Base-by-base conservation (phyloP, 805 yeast genomes). In the Scheffersomyces stipitis region DNA sequence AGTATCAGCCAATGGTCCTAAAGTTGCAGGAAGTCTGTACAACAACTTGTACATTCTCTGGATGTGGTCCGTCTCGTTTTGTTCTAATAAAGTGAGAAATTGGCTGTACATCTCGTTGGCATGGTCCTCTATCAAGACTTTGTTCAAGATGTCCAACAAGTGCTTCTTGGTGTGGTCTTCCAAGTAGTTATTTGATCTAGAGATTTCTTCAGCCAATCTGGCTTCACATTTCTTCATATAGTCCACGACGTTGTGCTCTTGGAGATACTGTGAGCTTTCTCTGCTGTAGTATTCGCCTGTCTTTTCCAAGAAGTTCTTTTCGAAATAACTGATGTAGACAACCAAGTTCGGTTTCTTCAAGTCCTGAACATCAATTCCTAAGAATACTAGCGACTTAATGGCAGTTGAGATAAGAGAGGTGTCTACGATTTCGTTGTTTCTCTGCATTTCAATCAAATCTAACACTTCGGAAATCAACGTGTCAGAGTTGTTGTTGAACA, bases 361-460 rank as follows among this genome's bases (percentile, higher is more conserved):
- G 62, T 89, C 97, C 56, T 84, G 89, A 40, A 80, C 81, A 57
- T 93, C 98, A 49, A 95, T 83, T 4, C 99, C 98, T 45, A 93
- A 71, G 30, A 81, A 76, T 9, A 91, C 96, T 66, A 90, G 80
- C 1, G 97, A 90, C 51, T 80, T 83, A 44, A 91, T 85, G 1
- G 93, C 89, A 28, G 77, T 70, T 24, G 86, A 78, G 30, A 93
- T 71, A 34, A 78, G 73, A 33, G 75, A 69, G 28, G 83, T 78
- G 46, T 83, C 81, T 36, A 85, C 84, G 22, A 79, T 75, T 52
- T 83, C 83, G 43, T 89, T 88, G 48, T 83, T 76, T 53, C 99
- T 76, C 61, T 89, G 96, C 34, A 72, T 64, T 49, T 80, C 82
- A 37, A 95, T 83, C 55, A 84, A 83, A 22, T 75, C 79, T 60